Percentiles rank a stretch among this genome's conserved stretches.
Evolutionary conservation across 164 flowering plant species (phyloP).

Genomic region (Piper longum): DNA sequence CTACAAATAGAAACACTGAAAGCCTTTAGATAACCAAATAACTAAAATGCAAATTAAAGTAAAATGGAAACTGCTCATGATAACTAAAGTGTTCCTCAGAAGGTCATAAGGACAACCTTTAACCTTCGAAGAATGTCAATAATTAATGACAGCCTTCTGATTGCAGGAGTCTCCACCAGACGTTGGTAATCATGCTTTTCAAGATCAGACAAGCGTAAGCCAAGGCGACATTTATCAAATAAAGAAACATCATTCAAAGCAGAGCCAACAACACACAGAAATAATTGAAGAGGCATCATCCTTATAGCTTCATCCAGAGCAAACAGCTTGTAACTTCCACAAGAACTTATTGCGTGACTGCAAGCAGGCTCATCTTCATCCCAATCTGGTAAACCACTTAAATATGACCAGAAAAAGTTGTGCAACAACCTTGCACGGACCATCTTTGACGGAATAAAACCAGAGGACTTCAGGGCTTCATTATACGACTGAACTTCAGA

Average conservation of each 20-base stretch:
- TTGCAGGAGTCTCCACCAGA: slow-evolving; percentile 65
- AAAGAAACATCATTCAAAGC: slow-evolving; percentile 40
- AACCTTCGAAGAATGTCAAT: slow-evolving; percentile 60
- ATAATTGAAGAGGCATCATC: slow-evolving; percentile 84
- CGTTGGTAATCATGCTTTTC: slow-evolving; percentile 37
- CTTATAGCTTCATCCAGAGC: slow-evolving; percentile 47
- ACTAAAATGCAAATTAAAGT: too few relatives aligned
- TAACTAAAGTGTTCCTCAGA: too few relatives aligned
- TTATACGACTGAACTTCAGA: slow-evolving; percentile 31
- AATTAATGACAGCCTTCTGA: slow-evolving; percentile 53
- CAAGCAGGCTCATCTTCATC: slow-evolving; percentile 29
- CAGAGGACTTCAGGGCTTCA: slow-evolving; percentile 76
- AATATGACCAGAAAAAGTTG: slow-evolving; percentile 54
- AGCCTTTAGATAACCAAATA: neutral
- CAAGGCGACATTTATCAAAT: slow-evolving; percentile 55
- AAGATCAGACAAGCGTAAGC: slow-evolving; percentile 67
- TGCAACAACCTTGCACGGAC: slow-evolving; percentile 81
- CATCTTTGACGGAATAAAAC: slow-evolving; percentile 81
- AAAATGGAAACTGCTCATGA: too few relatives aligned
- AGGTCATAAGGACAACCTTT: slow-evolving; percentile 30
- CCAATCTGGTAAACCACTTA: slow-evolving; percentile 37
- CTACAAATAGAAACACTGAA: slow-evolving; percentile 22
- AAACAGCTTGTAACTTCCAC: slow-evolving; percentile 48
- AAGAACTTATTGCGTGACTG: slow-evolving; percentile 31
- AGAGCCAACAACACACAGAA: slow-evolving; percentile 75